A percentile compares a stretch with the other conserved stretches of the same genome.
phyloP scores from a whole-genome alignment of 2,329 filamentous ascomycete species.

The Colletotrichum brevisporum region DNA sequence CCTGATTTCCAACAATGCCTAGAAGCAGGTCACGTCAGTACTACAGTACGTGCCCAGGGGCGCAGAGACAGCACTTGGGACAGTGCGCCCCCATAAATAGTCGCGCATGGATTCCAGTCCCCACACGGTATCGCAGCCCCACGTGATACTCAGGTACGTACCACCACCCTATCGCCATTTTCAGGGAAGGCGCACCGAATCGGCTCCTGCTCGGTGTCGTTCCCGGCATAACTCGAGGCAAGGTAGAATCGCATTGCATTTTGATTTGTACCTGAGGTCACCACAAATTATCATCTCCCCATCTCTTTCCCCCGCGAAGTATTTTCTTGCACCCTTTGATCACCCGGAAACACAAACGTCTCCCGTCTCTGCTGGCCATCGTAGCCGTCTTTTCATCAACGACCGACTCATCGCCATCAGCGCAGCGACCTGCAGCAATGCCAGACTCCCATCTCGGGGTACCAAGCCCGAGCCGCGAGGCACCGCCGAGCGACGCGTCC shows the following conservation, averaged over 20 bases:
- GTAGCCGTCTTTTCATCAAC: not conserved
- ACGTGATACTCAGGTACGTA: conserved; percentile 31
- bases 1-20: too few relatives aligned
- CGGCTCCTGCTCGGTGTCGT: conserved; percentile 27
- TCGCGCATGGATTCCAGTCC: too few relatives aligned
- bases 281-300: conserved; percentile 8
- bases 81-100: not conserved
- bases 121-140: not conserved
- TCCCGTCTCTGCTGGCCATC: not conserved
- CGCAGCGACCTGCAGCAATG: conserved; percentile 28
- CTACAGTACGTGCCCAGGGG: too few relatives aligned
- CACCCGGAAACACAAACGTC: not conserved
- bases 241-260: not conserved
- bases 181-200: conserved; percentile 25
- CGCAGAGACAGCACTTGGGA: too few relatives aligned
- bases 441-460: conserved; percentile 11
- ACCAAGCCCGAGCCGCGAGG: conserved; percentile 24
- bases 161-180: conserved; percentile 16
- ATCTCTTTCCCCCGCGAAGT: not conserved
- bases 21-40: too few relatives aligned
- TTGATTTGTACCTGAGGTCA: conserved; percentile 20
- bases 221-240: conserved; percentile 3
- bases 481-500: conserved; percentile 30
- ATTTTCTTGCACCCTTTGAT: not conserved
- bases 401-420: not conserved